Percentiles rank a stretch among this genome's conserved stretches.
Conservation (phyloP, 441 rosid genomes). For the Mallotus repandus region DNA sequence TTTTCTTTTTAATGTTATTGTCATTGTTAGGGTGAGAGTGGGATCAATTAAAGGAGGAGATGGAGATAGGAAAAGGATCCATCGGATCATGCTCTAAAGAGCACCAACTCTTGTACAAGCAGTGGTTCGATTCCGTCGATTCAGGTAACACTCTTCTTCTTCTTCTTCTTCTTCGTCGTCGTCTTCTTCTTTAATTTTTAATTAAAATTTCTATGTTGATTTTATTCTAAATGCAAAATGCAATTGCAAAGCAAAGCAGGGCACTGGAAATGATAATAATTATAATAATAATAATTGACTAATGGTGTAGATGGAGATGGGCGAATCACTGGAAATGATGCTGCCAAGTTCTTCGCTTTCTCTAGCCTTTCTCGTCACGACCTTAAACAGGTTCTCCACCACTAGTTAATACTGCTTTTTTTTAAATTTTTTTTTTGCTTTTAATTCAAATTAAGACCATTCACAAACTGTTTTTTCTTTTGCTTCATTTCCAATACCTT, state of each 20-base stretch:
- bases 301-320: conserved; percentile 63
- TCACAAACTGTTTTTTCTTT: no score
- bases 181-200: no score
- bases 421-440: no score
- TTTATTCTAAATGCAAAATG: no score
- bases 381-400: conserved; percentile 64
- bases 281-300: no score
- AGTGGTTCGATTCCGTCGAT: conserved; percentile 79
- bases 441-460: no score
- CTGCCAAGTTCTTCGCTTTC: conserved; percentile 69
- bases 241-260: no score
- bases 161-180: neutral
- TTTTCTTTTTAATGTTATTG: no score
- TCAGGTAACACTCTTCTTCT: conserved; percentile 42
- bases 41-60: conserved; percentile 4
- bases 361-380: conserved; percentile 75
- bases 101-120: conserved; percentile 65
- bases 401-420: no score
- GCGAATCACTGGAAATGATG: conserved; percentile 70
- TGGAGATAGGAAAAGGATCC: conserved; percentile 51
- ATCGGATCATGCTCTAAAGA: conserved; percentile 54
- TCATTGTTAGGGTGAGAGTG: no score
- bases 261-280: no score
- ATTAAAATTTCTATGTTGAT: no score
- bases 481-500: neutral